Base-by-base conservation (phyloP, 2,329 filamentous ascomycete species). In the Clonostachys byssicola region DNA sequence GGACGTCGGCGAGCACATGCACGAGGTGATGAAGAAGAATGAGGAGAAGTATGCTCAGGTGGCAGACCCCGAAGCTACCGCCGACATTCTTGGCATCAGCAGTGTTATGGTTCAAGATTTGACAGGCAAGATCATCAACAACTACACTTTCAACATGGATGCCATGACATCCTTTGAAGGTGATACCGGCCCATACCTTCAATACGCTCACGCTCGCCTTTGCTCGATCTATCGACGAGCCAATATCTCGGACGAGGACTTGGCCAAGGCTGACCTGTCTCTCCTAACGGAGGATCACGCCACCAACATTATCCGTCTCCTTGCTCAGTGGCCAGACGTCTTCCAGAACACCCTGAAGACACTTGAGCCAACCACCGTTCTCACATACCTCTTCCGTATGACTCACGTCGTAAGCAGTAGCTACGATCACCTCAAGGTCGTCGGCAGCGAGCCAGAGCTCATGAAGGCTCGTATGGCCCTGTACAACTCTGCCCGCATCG, bases 81-180 rank as follows among this genome's bases (percentile, higher is more conserved):
- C 94, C 51, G 94, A 97, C 70, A 89, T 81, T 12, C 80, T 97
- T 4, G 94, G 92, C 53, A 96, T 97, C 63, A 92, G 88, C 54
- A 87, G 88, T 61, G 92, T 97, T 62, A 97, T 97, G 91, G 90
- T 96, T 17, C 92, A 97, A 69, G 94, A 97, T 62, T 96, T 97
- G 90, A 88, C 82, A 54, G 94, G 92, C 65, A 97, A 96, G 81
- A 82, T 89, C 59, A 78, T 82, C 64, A 82, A 82, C 66, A 82
- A 83, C 66, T 85, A 83, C 61, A 74, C 78, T 48, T 92, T 92
- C 68, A 85, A 92, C 70, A 84, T 91, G 75, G 83, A 89, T 49
- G 78, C 81, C 54, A 92, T 94, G 86, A 88, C 83, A 8, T 88
- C 85, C 4, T 92, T 92, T 54, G 88, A 94, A 68, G 88, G 88